phyloP scores from a whole-genome alignment of 768 basidiomycete genomes.

The Rhodotorula kratochvilovae region DNA sequence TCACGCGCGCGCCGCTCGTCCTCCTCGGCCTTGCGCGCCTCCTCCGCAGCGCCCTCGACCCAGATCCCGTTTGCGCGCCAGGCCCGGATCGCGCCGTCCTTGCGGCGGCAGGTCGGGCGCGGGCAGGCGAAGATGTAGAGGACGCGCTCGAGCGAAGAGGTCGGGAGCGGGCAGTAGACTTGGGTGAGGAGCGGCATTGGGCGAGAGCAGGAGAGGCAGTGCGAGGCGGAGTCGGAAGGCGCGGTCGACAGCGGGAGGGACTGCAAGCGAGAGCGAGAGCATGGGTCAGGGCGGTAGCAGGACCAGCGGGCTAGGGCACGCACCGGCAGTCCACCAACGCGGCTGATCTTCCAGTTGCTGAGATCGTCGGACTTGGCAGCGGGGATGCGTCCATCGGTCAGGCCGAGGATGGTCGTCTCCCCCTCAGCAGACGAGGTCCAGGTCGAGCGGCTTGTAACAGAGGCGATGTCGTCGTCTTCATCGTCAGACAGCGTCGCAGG shows the following conservation, averaged over 20 bases:
- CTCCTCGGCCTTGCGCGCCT: slow-evolving; percentile 45
- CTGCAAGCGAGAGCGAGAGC: background rate
- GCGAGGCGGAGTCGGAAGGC: slow-evolving; percentile 1
- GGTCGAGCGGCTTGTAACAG: slow-evolving; percentile 13
- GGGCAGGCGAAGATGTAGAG: slow-evolving; percentile 83
- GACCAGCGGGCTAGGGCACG: background rate
- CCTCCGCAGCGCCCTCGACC: slow-evolving; percentile 49
- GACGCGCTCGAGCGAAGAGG: slow-evolving; percentile 76
- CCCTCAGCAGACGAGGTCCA: slow-evolving; percentile 16
- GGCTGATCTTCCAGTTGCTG: slow-evolving; percentile 22
- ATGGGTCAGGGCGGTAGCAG: background rate
- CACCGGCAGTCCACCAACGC: slow-evolving; percentile 32
- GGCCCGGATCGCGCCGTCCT: slow-evolving; percentile 72
- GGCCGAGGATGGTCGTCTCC: slow-evolving; percentile 32
- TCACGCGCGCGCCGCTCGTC: slow-evolving; percentile 40
- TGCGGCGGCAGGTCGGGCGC: slow-evolving; percentile 64
- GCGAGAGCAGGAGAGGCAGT: slow-evolving; percentile 64
- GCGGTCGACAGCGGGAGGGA: slow-evolving; percentile 17
- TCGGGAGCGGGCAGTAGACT: slow-evolving; percentile 83
- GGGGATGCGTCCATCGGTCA: slow-evolving; percentile 23
- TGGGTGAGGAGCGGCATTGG: slow-evolving; percentile 80
- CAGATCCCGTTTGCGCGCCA: slow-evolving; percentile 74
- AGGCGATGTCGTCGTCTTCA: slow-evolving; percentile 19
- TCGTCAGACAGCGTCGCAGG: slow-evolving; percentile 32
- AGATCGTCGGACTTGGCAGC: background rate